Conservation (phyloP, 345 rosid species). For the Excoecaria cochinchinensis region DNA sequence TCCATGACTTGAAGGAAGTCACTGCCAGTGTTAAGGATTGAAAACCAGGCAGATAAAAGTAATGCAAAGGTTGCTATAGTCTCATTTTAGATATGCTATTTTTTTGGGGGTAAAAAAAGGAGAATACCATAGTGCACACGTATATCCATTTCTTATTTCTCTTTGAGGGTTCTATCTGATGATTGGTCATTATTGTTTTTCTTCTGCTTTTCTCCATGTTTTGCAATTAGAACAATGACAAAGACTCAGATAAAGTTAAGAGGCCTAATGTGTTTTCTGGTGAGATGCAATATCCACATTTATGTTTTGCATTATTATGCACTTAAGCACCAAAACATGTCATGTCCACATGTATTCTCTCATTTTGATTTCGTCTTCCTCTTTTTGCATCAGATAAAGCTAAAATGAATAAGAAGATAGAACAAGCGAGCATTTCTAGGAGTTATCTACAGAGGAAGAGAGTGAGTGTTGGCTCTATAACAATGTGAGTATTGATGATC, state of each 20-base stretch:
- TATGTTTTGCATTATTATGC: not conserved
- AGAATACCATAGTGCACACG: not conserved
- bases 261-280: slow-evolving; percentile 25
- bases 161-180: not conserved
- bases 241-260: slow-evolving; percentile 26
- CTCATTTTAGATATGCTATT: not conserved
- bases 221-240: slow-evolving; percentile 34
- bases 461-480: slow-evolving; percentile 45
- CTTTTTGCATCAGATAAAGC: slow-evolving; percentile 47
- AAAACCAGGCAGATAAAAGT: slow-evolving; percentile 29
- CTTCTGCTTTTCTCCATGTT: not conserved
- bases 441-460: slow-evolving; percentile 38
- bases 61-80: slow-evolving; percentile 27
- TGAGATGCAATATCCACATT: slow-evolving; percentile 16
- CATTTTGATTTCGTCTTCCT: not conserved
- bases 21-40: slow-evolving; percentile 34
- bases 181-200: not conserved
- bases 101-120: not conserved
- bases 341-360: not conserved
- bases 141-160: not conserved
- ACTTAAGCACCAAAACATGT: not conserved
- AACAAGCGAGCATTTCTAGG: slow-evolving; percentile 36
- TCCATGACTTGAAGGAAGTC: slow-evolving; percentile 53
- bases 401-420: slow-evolving; percentile 37
- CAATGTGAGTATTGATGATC: slow-evolving; percentile 38